phyloP scores from a whole-genome alignment of 2,329 filamentous ascomycete species.

The Botrytis galanthina region DNA sequence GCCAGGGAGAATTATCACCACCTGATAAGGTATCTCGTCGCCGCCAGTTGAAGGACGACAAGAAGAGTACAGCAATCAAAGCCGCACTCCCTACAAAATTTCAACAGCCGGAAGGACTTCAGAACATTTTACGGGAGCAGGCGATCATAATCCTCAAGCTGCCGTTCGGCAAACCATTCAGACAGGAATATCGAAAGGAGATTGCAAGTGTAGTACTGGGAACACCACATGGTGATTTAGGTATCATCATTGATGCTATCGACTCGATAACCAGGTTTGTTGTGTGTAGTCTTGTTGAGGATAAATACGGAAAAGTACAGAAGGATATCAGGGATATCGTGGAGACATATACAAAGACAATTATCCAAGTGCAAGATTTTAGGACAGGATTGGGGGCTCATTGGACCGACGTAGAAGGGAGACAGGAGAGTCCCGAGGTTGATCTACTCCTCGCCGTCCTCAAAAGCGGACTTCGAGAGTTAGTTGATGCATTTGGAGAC shows the following conservation, averaged over 20 bases:
- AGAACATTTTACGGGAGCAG: conserved; percentile 12
- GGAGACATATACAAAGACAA: conserved; percentile 66
- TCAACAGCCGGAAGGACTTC: neutral
- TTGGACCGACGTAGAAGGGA: conserved; percentile 71
- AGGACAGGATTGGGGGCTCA: conserved; percentile 58
- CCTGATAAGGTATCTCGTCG: conserved; percentile 19
- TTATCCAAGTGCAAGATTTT: conserved; percentile 68
- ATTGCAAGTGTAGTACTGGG: conserved; percentile 70
- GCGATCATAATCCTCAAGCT: conserved; percentile 37
- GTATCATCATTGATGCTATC: conserved; percentile 69
- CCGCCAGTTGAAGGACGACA: neutral
- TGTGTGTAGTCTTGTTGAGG: conserved; percentile 72
- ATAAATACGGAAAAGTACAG: conserved; percentile 83
- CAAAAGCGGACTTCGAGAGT: conserved; percentile 60
- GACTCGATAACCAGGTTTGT: conserved; percentile 67
- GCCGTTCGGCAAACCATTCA: conserved; percentile 67
- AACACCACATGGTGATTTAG: conserved; percentile 66
- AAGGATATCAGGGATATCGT: conserved; percentile 74
- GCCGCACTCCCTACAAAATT: conserved; percentile 4
- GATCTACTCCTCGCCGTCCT: conserved; percentile 65
- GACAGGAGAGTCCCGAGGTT: conserved; percentile 61
- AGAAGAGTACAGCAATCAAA: conserved; percentile 7
- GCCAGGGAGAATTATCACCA: conserved; percentile 33
- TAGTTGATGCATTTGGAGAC: conserved; percentile 70
- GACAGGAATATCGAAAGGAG: conserved; percentile 64